Conservation (phyloP, 1,139 yeast species). For the Pichia sp. region DNA sequence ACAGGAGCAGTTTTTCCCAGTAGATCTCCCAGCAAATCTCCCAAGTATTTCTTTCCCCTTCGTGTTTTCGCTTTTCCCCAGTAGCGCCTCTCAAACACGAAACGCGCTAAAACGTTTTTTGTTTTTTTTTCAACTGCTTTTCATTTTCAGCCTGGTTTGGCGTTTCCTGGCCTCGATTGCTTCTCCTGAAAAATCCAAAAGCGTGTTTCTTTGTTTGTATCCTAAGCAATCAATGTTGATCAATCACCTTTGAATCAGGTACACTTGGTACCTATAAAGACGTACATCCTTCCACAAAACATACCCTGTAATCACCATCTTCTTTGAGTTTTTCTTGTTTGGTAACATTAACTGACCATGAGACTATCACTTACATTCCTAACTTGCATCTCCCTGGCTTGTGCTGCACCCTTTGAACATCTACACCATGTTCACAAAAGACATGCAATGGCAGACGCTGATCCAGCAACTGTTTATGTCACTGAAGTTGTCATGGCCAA, state of each 20-base stretch:
- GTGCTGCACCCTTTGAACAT: conserved; percentile 21
- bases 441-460: conserved; percentile 19
- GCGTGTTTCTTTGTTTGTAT: background rate
- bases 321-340: no score
- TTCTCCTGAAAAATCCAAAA: background rate
- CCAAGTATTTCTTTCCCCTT: no score
- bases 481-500: conserved; percentile 5
- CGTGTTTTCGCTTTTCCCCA: no score
- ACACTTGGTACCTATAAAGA: background rate
- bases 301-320: no score
- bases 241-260: background rate
- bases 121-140: no score
- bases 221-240: background rate
- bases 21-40: no score
- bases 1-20: no score
- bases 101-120: no score
- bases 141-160: no score
- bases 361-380: background rate
- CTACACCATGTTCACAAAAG: conserved; percentile 22
- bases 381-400: conserved; percentile 10
- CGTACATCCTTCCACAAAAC: background rate
- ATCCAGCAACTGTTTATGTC: conserved; percentile 9
- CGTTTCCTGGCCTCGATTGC: no score
- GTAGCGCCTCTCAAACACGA: no score
- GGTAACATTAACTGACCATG: background rate